Conservation (phyloP, 257 asterid species). For the Jasminum sambac region DNA sequence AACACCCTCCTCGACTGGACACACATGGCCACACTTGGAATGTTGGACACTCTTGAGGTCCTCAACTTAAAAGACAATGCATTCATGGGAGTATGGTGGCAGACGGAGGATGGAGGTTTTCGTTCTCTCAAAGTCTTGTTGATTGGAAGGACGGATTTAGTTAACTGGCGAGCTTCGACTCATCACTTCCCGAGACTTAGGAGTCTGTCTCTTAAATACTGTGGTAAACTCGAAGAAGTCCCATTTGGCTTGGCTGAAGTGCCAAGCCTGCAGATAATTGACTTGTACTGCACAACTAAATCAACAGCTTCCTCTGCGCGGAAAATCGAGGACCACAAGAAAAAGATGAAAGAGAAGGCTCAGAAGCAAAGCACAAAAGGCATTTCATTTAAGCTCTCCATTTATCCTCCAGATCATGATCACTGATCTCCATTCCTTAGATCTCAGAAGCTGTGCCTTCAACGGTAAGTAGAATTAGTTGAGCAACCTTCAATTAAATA, state of each 20-base stretch:
- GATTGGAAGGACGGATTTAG: constrained; percentile 46
- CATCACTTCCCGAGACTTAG: constrained; percentile 47
- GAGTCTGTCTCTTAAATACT: constrained; percentile 36
- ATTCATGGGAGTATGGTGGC: constrained; percentile 43
- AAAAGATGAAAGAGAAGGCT: constrained; percentile 16
- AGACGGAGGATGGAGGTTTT: constrained; percentile 46
- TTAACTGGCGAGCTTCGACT: constrained; percentile 38
- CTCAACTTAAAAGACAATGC: constrained; percentile 53
- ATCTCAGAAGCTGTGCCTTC: not conserved
- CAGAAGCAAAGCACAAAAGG: constrained; percentile 17
- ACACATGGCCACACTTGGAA: constrained; percentile 44
- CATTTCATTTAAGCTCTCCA: constrained; percentile 38
- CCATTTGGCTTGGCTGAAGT: constrained; percentile 41
- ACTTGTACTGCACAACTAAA: constrained; percentile 34
- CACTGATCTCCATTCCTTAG: constrained; percentile 6
- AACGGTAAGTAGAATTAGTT: no score
- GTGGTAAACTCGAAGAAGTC: constrained; percentile 32
- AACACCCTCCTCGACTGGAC: constrained; percentile 50
- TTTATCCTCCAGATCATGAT: constrained; percentile 49
- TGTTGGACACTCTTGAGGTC: constrained; percentile 41
- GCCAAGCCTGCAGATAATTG: constrained; percentile 40
- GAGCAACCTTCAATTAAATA: no score
- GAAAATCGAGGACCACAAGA: constrained; percentile 28
- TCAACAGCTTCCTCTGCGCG: constrained; percentile 41
- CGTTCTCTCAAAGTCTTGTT: constrained; percentile 34